phyloP scores from a whole-genome alignment of 768 basidiomycete genomes.

The Leccinellum rugosiceps region DNA sequence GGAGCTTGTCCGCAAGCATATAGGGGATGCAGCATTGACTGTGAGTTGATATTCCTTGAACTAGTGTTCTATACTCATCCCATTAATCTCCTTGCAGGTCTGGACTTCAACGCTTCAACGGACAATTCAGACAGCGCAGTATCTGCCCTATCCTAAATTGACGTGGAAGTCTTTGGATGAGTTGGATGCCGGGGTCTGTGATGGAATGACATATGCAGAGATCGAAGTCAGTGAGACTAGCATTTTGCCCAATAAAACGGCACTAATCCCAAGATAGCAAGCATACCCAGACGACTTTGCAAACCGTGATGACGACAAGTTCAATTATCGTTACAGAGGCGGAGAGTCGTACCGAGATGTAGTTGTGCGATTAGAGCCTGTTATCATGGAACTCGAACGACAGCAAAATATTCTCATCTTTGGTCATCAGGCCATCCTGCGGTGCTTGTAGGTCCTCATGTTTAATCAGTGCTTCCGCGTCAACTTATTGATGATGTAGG shows the following conservation, averaged over 20 bases:
- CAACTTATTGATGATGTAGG: conserved; percentile 36
- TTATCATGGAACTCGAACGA: conserved; percentile 98
- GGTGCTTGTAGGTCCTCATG: conserved; percentile 57
- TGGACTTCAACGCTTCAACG: conserved; percentile 98
- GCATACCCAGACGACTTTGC: conserved; percentile 98
- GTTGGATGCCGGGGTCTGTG: conserved; percentile 97
- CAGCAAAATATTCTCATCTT: conserved; percentile 97
- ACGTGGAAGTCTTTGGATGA: conserved; percentile 99
- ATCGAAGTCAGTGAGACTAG: conserved; percentile 68
- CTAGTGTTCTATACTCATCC: not conserved
- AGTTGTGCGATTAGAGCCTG: conserved; percentile 90
- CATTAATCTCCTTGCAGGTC: conserved; percentile 49
- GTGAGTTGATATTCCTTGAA: conserved; percentile 39
- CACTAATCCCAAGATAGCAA: conserved; percentile 46
- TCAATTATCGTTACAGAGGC: conserved; percentile 96
- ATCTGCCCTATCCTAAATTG: conserved; percentile 82
- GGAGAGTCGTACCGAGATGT: conserved; percentile 99
- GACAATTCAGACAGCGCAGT: conserved; percentile 86
- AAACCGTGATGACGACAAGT: conserved; percentile 98
- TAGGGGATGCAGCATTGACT: conserved; percentile 85
- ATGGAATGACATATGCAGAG: conserved; percentile 99
- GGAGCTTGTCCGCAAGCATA: conserved; percentile 81
- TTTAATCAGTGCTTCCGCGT: not conserved
- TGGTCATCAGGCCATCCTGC: conserved; percentile 90
- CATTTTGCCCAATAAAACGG: not conserved